Evolutionary conservation across 805 yeast genomes (phyloP).

Genomic region (Candida wancherniae): DNA sequence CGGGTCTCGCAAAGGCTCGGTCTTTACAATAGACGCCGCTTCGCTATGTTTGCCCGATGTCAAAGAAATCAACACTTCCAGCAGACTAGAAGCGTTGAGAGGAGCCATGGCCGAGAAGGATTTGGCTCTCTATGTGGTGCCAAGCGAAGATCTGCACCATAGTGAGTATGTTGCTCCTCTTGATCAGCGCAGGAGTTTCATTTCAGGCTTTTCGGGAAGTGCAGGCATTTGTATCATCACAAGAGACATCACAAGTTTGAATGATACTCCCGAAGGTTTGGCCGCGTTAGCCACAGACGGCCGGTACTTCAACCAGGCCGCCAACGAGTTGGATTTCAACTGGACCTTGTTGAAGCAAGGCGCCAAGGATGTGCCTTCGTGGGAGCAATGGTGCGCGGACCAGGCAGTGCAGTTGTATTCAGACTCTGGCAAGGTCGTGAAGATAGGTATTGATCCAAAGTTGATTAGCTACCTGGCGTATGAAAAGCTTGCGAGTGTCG

Average conservation of each 20-base stretch:
- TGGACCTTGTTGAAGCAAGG: slow-evolving; percentile 56
- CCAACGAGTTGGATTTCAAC: slow-evolving; percentile 54
- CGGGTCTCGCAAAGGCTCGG: slow-evolving; percentile 35
- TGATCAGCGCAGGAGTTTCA: slow-evolving; percentile 78
- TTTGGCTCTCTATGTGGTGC: slow-evolving; percentile 70
- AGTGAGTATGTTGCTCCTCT: slow-evolving; percentile 80
- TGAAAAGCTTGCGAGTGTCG: slow-evolving; percentile 26
- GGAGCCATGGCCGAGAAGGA: slow-evolving; percentile 56
- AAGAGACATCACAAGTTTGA: slow-evolving; percentile 48
- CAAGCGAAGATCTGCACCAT: slow-evolving; percentile 91
- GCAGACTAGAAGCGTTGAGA: slow-evolving; percentile 55
- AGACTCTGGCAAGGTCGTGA: slow-evolving; percentile 38
- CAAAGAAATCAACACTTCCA: slow-evolving; percentile 45
- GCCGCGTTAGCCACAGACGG: slow-evolving; percentile 59
- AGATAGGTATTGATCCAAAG: slow-evolving; percentile 48
- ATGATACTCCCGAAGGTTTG: slow-evolving; percentile 48
- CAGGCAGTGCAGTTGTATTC: slow-evolving; percentile 47
- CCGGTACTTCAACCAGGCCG: slow-evolving; percentile 56
- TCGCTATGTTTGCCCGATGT: slow-evolving; percentile 38
- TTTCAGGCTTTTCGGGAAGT: slow-evolving; percentile 87
- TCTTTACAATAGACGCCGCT: slow-evolving; percentile 42
- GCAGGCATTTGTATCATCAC: slow-evolving; percentile 92
- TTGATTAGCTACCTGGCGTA: slow-evolving; percentile 37
- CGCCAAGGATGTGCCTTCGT: slow-evolving; percentile 43
- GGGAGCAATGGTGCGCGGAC: slow-evolving; percentile 56